Evolutionary conservation across 805 yeast genomes (phyloP).

Genomic region (Pichia thaimueangensis): DNA sequence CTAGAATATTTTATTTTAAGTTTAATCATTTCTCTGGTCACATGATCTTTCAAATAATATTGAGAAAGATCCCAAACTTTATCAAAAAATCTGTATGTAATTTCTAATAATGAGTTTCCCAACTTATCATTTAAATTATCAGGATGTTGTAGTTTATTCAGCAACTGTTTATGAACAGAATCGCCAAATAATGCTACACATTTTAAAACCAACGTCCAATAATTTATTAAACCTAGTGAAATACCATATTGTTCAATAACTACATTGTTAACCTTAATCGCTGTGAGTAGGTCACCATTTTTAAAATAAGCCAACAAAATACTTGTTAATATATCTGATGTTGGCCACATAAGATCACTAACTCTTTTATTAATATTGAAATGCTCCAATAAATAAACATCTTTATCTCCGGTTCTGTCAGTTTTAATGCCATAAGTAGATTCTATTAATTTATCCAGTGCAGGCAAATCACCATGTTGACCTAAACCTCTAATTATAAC

Average conservation of each 20-base stretch:
- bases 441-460: slow-evolving; percentile 21
- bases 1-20: slow-evolving; percentile 21
- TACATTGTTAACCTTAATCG: slow-evolving; percentile 21
- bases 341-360: slow-evolving; percentile 22
- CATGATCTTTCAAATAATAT: slow-evolving; percentile 3
- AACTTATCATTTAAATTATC: not conserved
- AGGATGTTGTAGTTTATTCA: slow-evolving; percentile 16
- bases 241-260: slow-evolving; percentile 20
- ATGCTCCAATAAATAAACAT: slow-evolving; percentile 5
- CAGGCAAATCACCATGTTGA: slow-evolving; percentile 20
- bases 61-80: slow-evolving; percentile 20
- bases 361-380: slow-evolving; percentile 7
- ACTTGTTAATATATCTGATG: slow-evolving; percentile 20
- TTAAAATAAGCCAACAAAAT: slow-evolving; percentile 27
- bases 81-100: slow-evolving; percentile 21
- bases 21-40: slow-evolving; percentile 18
- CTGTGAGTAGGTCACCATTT: slow-evolving; percentile 25
- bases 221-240: slow-evolving; percentile 3
- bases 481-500: slow-evolving; percentile 19
- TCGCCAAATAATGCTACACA: slow-evolving; percentile 20
- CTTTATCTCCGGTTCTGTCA: not conserved
- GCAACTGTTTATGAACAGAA: slow-evolving; percentile 18
- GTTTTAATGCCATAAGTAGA: slow-evolving; percentile 25
- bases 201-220: slow-evolving; percentile 25
- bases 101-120: slow-evolving; percentile 6